A percentile compares a stretch with the other conserved stretches of the same genome.
Conservation (phyloP, 495 filamentous ascomycete species). For the Mytilinidion resinicola region DNA sequence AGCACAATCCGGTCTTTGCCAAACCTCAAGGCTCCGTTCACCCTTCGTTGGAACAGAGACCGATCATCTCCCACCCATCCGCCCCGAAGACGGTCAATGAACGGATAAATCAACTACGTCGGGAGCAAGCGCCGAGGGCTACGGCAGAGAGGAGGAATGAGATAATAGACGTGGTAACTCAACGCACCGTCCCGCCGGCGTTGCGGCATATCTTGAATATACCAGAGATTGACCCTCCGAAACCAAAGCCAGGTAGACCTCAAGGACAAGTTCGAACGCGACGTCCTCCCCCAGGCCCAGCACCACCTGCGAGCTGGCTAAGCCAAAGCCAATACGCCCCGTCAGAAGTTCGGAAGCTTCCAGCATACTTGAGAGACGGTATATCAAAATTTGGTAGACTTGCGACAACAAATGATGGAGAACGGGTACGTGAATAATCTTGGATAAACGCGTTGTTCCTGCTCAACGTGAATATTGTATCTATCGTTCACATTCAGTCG, state of each 20-base stretch:
- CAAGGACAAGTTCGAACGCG: conserved; percentile 32
- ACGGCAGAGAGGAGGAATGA: conserved; percentile 26
- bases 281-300: conserved; percentile 57
- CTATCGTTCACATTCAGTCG: conserved; percentile 29
- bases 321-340: conserved; percentile 15
- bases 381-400: not conserved
- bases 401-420: conserved; percentile 32
- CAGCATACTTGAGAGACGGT: conserved; percentile 8
- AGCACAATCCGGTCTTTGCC: conserved; percentile 29
- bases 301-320: conserved; percentile 65
- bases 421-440: not conserved
- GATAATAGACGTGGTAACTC: conserved; percentile 28
- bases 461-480: conserved; percentile 8
- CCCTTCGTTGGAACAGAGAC: conserved; percentile 18
- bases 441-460: not conserved
- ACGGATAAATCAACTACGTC: conserved; percentile 35
- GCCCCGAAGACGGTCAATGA: conserved; percentile 34
- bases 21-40: conserved; percentile 24
- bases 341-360: conserved; percentile 11
- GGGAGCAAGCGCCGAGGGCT: conserved; percentile 30
- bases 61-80: conserved; percentile 8
- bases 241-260: conserved; percentile 49
- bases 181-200: conserved; percentile 48
- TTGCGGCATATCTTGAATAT: conserved; percentile 58
- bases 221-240: conserved; percentile 62